Percentiles rank a stretch among this genome's conserved stretches.
These are phyloP conservation scores for Phylloporus scabripes DNA, from an alignment of 768 basidiomycete genomes.

Conservation along the genomic window DNA sequence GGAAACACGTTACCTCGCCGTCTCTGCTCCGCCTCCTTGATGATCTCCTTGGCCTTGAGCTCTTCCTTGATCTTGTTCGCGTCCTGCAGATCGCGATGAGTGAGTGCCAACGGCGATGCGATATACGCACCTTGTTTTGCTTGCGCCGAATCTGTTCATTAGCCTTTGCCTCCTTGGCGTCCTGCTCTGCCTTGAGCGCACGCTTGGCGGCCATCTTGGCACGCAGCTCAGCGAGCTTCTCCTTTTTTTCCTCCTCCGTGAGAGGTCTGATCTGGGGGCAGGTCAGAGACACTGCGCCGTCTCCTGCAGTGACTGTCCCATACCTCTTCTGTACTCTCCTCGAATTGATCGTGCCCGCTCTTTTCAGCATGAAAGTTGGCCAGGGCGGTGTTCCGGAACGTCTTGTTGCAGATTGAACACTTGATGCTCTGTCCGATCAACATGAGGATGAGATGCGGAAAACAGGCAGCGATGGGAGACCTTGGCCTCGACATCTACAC, in stretches of 20 bases:
- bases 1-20: slow-evolving; percentile 51
- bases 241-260: slow-evolving; percentile 89
- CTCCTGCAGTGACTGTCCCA: background rate
- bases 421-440: slow-evolving; percentile 59
- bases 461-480: slow-evolving; percentile 30
- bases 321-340: slow-evolving; percentile 93
- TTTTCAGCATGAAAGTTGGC: slow-evolving; percentile 94
- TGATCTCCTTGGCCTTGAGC: slow-evolving; percentile 66
- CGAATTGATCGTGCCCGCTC: slow-evolving; percentile 92
- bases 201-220: slow-evolving; percentile 80
- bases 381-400: slow-evolving; percentile 79
- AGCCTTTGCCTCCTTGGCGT: slow-evolving; percentile 63
- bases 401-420: slow-evolving; percentile 79
- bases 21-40: slow-evolving; percentile 80
- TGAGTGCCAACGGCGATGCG: background rate
- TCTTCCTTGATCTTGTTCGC: slow-evolving; percentile 69
- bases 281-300: background rate
- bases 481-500: slow-evolving; percentile 57
- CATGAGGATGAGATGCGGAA: background rate
- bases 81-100: slow-evolving; percentile 43
- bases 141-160: slow-evolving; percentile 83
- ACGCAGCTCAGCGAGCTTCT: slow-evolving; percentile 73
- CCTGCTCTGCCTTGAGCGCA: slow-evolving; percentile 61
- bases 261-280: slow-evolving; percentile 79
- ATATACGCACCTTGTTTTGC: slow-evolving; percentile 54